Percentiles rank a stretch among this genome's conserved stretches.
phyloP scores from a whole-genome alignment of 164 flowering plant species.

The Piper betle region DNA sequence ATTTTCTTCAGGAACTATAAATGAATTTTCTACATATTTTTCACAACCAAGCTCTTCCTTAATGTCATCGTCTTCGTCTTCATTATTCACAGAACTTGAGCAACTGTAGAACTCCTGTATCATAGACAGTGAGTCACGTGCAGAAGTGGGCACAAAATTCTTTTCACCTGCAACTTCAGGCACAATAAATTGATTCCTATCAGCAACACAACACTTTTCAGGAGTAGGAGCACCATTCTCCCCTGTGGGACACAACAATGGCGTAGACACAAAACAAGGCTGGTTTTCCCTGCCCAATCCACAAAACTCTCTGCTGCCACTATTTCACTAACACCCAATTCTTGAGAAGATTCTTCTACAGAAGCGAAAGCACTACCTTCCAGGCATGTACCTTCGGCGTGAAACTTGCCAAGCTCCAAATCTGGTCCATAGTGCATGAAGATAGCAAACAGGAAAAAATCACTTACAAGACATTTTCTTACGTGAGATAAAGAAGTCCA shows the following conservation, averaged over 20 bases:
- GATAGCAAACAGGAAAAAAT: neutral
- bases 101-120: neutral
- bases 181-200: conserved; percentile 9
- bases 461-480: too few relatives aligned
- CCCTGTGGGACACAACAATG: conserved; percentile 6
- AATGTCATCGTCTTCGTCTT: neutral
- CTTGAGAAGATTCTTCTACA: neutral
- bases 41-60: neutral
- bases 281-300: neutral
- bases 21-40: neutral
- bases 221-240: conserved; percentile 5
- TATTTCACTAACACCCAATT: neutral
- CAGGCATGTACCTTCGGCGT: conserved; percentile 3
- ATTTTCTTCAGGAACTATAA: neutral
- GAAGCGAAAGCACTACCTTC: conserved; percentile 2
- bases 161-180: neutral
- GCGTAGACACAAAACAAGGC: conserved; percentile 2
- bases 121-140: neutral
- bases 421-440: conserved; percentile 1
- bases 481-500: neutral
- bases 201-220: conserved; percentile 6
- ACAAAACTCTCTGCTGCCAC: neutral
- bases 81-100: conserved; percentile 1
- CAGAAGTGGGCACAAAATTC: conserved; percentile 2
- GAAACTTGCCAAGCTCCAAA: conserved; percentile 1